phyloP scores from a whole-genome alignment of 306 rosid species.

The Corylus heterophylla region DNA sequence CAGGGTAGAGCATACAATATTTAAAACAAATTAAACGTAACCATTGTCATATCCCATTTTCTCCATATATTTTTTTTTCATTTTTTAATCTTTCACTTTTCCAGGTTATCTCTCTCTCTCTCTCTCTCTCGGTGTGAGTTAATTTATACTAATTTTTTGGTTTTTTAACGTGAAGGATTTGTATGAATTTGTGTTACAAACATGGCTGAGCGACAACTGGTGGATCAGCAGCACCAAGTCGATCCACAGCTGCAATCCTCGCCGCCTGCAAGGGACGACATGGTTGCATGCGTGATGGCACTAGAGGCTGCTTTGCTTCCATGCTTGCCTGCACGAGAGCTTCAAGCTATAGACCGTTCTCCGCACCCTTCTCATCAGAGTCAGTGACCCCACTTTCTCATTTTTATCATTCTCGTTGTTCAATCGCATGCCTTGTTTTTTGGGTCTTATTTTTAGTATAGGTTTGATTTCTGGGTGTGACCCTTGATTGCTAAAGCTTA shows the following conservation, averaged over 20 bases:
- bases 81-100: too few relatives aligned
- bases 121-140: too few relatives aligned
- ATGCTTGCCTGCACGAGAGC: conserved; percentile 94
- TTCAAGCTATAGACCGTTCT: conserved; percentile 96
- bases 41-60: too few relatives aligned
- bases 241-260: conserved; percentile 61
- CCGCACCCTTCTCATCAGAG: conserved; percentile 95
- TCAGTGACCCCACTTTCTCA: conserved; percentile 35
- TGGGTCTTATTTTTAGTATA: not conserved
- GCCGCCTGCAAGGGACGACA: conserved; percentile 66
- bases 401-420: not conserved
- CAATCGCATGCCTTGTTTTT: not conserved
- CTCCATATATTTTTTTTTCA: too few relatives aligned
- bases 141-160: too few relatives aligned
- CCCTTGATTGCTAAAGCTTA: not conserved
- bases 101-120: too few relatives aligned
- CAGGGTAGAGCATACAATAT: too few relatives aligned
- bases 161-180: not conserved
- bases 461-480: not conserved
- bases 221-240: conserved; percentile 50
- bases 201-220: conserved; percentile 72
- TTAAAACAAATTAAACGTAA: too few relatives aligned
- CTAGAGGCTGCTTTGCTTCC: conserved; percentile 97
- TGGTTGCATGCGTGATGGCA: conserved; percentile 70
- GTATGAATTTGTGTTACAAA: not conserved